Evolutionary conservation across 2,329 filamentous ascomycete species (phyloP).

Genomic region (Claviceps sp.): DNA sequence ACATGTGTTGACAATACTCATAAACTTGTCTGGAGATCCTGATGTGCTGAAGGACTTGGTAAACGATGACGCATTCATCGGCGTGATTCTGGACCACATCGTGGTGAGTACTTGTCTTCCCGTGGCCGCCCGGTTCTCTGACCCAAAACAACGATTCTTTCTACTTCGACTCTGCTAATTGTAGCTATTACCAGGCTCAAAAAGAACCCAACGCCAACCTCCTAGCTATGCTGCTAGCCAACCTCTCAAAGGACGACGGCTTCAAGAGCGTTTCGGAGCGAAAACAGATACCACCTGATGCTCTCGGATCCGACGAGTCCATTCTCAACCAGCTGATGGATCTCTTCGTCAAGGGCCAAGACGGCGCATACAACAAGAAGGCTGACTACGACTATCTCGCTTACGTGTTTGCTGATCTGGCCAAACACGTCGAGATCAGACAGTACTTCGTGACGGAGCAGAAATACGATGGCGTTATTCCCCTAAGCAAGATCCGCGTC

Average conservation of each 20-base stretch:
- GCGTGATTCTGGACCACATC: conserved; percentile 57
- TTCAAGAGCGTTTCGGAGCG: conserved; percentile 55
- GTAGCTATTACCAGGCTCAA: conserved; percentile 35
- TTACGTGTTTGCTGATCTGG: conserved; percentile 87
- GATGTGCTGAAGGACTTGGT: conserved; percentile 62
- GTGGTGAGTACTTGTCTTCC: conserved; percentile 40
- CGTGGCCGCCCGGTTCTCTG: not conserved
- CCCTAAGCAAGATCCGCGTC: conserved; percentile 80
- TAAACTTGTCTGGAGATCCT: conserved; percentile 69
- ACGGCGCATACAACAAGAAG: conserved; percentile 67
- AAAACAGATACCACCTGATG: conserved; percentile 53
- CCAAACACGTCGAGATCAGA: conserved; percentile 64
- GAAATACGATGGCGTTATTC: conserved; percentile 70
- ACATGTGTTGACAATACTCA: conserved; percentile 78
- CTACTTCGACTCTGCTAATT: not conserved
- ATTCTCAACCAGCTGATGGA: conserved; percentile 88
- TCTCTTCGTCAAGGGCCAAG: conserved; percentile 85
- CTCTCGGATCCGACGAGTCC: conserved; percentile 57
- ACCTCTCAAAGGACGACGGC: conserved; percentile 68
- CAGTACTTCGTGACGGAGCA: conserved; percentile 63
- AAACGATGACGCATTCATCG: conserved; percentile 69
- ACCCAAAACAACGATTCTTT: not conserved
- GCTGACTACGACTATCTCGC: conserved; percentile 87
- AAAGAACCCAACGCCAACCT: conserved; percentile 75
- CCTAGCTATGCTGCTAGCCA: conserved; percentile 83